Evolutionary conservation across 164 flowering plant genomes (phyloP), one percentile per base, ranked within the genome.

Genomic region (Hamamelis virginiana): DNA sequence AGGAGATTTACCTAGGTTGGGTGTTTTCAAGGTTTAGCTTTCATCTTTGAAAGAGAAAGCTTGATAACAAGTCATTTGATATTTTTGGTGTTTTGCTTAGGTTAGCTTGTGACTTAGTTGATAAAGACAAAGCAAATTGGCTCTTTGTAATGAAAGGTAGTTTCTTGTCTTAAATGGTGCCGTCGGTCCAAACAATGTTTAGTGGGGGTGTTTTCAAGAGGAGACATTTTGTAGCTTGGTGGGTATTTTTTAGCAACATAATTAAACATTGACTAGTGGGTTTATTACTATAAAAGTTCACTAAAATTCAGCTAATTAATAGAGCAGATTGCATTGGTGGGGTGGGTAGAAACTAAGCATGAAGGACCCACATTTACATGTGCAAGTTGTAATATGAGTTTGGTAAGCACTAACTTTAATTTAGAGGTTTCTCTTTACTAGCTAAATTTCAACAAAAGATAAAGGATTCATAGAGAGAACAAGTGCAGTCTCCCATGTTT

Each of bases 131-230:
- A 63, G 67, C 52, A 25, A 55, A 19, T 38, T 70, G 72, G 23
- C 25, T 19, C 33, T 60, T 27, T 44, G 66, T 47, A 25, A 60
- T 23, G 65, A 47, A 11, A 59, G 58, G 58, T 1, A 8, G 58
- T 48, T 47, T 60, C 46, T 60, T 60, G 65, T 48, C 58, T 59
- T 59, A 2, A 48, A 50, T 25, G 19, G 65, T 22, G 41, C 41
- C 44, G 59, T 57, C 64, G 56, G 45, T 48, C 71, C 56, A 9
- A 59, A 59, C 71, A 59, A 69, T 16, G 71, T 28, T 25, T 18
- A 59, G 64, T 58, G 71, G 25, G 62, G 65, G 64, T 46, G 46
- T 48, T 59, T 47, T 47, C 65, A 59, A 60, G 63, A 22, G 65
- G 19, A 21, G 44, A 19, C 53, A 56, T 57, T 66, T 66, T 33